These are phyloP conservation scores for Maudiozyma serrabonitensis DNA, from an alignment of 805 yeast genomes.

Conservation along the genomic window DNA sequence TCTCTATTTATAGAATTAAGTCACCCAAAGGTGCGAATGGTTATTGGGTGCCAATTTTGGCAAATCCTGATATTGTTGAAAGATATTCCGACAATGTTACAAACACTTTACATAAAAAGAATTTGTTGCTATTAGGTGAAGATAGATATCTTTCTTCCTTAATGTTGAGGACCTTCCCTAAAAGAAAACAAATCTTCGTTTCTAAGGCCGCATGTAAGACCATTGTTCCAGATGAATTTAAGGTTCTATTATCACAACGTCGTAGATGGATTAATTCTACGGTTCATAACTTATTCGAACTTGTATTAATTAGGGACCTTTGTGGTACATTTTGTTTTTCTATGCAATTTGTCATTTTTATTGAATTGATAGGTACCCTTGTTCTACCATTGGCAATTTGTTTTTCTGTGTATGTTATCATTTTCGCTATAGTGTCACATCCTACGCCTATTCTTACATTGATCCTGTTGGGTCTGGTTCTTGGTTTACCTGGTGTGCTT, in stretches of 20 bases:
- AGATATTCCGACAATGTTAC: slow-evolving; percentile 80
- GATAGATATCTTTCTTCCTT: slow-evolving; percentile 78
- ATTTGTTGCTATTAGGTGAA: slow-evolving; percentile 77
- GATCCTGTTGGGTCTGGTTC: slow-evolving; percentile 61
- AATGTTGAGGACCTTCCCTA: slow-evolving; percentile 84
- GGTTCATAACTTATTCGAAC: slow-evolving; percentile 83
- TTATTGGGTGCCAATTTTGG: slow-evolving; percentile 87
- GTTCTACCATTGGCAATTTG: slow-evolving; percentile 83
- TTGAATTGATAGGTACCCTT: slow-evolving; percentile 79
- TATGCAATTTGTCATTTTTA: slow-evolving; percentile 82
- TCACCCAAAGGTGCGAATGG: slow-evolving; percentile 74
- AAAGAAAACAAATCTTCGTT: slow-evolving; percentile 75
- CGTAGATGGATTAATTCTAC: slow-evolving; percentile 97
- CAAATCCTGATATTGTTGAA: slow-evolving; percentile 90
- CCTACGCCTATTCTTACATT: slow-evolving; percentile 77
- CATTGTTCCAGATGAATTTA: slow-evolving; percentile 74
- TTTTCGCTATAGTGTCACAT: slow-evolving; percentile 54
- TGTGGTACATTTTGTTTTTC: slow-evolving; percentile 94
- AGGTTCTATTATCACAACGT: slow-evolving; percentile 77
- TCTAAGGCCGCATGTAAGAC: slow-evolving; percentile 91
- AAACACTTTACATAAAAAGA: slow-evolving; percentile 77
- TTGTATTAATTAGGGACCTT: slow-evolving; percentile 71
- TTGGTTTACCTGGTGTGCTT: slow-evolving; percentile 78
- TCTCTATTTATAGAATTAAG: slow-evolving; percentile 84
- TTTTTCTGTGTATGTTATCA: slow-evolving; percentile 71